A percentile compares a stretch with the other conserved stretches of the same genome.
phyloP scores from a whole-genome alignment of 805 yeast species.

The Trichomonascus vanleenenianus region DNA sequence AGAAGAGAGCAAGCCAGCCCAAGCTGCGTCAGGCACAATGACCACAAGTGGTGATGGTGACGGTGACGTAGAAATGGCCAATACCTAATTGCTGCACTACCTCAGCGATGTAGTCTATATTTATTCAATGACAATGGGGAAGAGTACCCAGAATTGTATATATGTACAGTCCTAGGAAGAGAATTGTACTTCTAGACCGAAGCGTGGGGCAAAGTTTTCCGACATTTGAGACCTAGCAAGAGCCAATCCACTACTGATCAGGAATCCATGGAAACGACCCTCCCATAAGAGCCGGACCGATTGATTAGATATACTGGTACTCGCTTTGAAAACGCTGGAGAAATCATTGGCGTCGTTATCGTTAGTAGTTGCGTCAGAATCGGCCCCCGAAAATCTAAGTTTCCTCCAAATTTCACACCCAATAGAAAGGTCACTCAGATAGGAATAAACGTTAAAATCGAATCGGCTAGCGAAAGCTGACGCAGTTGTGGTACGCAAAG shows the following conservation, averaged over 20 bases:
- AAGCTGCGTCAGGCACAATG: background rate
- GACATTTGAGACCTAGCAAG: slow-evolving; percentile 35
- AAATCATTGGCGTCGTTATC: slow-evolving; percentile 27
- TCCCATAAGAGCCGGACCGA: slow-evolving; percentile 73
- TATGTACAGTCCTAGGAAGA: slow-evolving; percentile 35
- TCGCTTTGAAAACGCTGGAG: slow-evolving; percentile 63
- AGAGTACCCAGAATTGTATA: background rate
- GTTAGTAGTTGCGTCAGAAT: no score
- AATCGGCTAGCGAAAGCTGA: slow-evolving; percentile 77
- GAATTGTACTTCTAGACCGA: slow-evolving; percentile 58
- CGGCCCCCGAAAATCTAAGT: background rate
- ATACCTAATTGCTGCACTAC: background rate
- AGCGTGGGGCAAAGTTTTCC: slow-evolving; percentile 34
- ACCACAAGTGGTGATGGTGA: background rate
- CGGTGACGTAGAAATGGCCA: background rate
- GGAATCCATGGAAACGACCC: slow-evolving; percentile 72
- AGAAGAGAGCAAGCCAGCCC: no score
- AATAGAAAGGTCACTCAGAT: slow-evolving; percentile 74
- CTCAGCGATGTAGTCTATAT: no score
- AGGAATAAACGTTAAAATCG: slow-evolving; percentile 86
- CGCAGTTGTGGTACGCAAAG: slow-evolving; percentile 64
- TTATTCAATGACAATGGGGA: no score
- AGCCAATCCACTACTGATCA: slow-evolving; percentile 67
- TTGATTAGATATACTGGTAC: slow-evolving; percentile 59
- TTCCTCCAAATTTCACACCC: slow-evolving; percentile 80